These are phyloP conservation scores for Xerocomellus intermedius DNA, from an alignment of 768 basidiomycete genomes.

Conservation along the genomic window DNA sequence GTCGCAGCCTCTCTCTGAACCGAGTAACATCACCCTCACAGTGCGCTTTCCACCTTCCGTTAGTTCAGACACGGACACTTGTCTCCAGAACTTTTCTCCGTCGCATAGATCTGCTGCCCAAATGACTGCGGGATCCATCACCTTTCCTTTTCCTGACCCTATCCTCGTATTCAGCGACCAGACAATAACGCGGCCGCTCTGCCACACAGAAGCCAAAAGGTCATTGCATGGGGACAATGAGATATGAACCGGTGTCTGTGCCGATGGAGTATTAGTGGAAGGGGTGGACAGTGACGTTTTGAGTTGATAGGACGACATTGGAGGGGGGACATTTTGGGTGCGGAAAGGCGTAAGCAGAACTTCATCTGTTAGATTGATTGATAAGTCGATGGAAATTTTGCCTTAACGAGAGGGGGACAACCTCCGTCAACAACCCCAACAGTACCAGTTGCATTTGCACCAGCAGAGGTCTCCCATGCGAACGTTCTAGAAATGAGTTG, in stretches of 20 bases:
- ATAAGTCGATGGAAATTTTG: not conserved
- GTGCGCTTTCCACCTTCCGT: not conserved
- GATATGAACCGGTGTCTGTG: constrained; percentile 57
- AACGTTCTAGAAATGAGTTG: constrained; percentile 60
- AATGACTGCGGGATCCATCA: constrained; percentile 51
- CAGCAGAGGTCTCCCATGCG: constrained; percentile 75
- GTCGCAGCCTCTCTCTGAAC: constrained; percentile 36
- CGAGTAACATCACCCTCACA: constrained; percentile 38
- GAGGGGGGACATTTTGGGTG: constrained; percentile 95
- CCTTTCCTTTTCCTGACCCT: constrained; percentile 52
- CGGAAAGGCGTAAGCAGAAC: constrained; percentile 91
- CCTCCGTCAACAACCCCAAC: constrained; percentile 90
- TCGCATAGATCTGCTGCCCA: constrained; percentile 33
- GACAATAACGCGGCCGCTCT: constrained; percentile 62
- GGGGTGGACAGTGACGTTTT: constrained; percentile 20
- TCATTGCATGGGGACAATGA: constrained; percentile 60
- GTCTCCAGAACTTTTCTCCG: constrained; percentile 26
- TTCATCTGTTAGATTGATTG: constrained; percentile 45
- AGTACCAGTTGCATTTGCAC: constrained; percentile 77
- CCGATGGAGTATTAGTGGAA: not conserved
- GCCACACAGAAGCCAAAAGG: constrained; percentile 65
- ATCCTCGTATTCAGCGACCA: constrained; percentile 70
- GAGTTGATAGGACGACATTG: constrained; percentile 75
- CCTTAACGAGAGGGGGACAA: constrained; percentile 37
- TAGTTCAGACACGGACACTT: constrained; percentile 23